Evolutionary conservation across 108 stramenopile species (phyloP).

Genomic region (Hondaea fermentalgiana): DNA sequence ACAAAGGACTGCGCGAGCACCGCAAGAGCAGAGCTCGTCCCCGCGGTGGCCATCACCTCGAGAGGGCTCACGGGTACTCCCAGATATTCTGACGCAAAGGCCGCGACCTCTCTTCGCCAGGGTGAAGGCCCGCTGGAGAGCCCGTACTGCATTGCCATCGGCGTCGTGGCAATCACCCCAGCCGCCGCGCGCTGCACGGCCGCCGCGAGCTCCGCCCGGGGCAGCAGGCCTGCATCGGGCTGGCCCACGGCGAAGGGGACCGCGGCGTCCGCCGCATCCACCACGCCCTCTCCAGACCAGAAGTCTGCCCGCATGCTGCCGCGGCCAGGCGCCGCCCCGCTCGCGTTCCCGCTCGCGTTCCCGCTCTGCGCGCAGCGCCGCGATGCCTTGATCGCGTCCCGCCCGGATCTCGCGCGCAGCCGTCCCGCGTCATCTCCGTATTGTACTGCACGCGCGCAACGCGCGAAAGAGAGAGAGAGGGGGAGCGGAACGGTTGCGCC

Average conservation of each 20-base stretch:
- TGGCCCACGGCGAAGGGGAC: neutral
- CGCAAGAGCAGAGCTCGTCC: neutral
- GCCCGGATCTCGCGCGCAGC: neutral
- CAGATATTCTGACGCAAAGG: neutral
- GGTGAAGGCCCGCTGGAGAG: neutral
- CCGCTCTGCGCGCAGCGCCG: neutral
- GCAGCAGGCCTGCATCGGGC: neutral
- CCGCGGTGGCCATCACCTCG: neutral
- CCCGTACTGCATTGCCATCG: neutral
- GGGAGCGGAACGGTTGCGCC: too few species aligned
- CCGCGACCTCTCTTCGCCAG: neutral
- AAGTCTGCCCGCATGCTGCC: neutral
- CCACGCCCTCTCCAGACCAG: neutral
- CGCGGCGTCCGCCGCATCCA: neutral
- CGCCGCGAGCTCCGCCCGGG: neutral
- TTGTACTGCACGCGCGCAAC: too few species aligned
- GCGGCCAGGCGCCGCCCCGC: neutral
- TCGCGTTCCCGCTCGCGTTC: neutral
- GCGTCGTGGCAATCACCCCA: neutral
- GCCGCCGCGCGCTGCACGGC: neutral
- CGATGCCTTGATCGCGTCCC: neutral
- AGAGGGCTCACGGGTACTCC: neutral
- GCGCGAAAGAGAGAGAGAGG: too few species aligned
- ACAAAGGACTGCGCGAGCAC: neutral
- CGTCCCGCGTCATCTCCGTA: too few species aligned